phyloP scores from a whole-genome alignment of 2,329 filamentous ascomycete genomes.

The Didymella pinodella region DNA sequence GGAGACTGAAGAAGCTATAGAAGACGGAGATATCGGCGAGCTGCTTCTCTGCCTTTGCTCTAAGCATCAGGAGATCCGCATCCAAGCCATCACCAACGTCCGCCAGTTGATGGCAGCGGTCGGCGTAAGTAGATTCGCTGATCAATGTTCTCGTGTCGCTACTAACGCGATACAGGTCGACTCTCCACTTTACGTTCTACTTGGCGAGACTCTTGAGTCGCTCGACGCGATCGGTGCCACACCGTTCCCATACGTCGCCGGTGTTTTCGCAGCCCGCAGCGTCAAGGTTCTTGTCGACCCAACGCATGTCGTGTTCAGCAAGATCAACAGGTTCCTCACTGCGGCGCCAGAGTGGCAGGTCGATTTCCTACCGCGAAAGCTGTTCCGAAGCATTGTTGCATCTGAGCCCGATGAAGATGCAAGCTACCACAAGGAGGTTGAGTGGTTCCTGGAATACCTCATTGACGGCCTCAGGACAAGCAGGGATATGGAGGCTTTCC shows the following conservation, averaged over 20 bases:
- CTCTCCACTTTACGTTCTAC: conserved; percentile 76
- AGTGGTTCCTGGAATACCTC: conserved; percentile 77
- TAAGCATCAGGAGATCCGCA: conserved; percentile 75
- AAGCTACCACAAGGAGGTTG: conserved; percentile 70
- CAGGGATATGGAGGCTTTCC: conserved; percentile 67
- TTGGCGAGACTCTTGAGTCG: conserved; percentile 83
- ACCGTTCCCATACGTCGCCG: conserved; percentile 74
- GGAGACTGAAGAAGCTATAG: conserved; percentile 77
- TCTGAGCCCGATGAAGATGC: conserved; percentile 78
- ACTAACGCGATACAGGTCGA: conserved; percentile 16
- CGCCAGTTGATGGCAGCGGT: conserved; percentile 66
- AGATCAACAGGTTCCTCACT: conserved; percentile 84
- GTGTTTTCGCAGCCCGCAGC: conserved; percentile 76
- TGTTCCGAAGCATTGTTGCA: conserved; percentile 75
- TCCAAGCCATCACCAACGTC: conserved; percentile 76
- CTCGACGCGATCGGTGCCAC: conserved; percentile 40
- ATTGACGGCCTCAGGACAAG: conserved; percentile 70
- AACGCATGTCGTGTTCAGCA: conserved; percentile 82
- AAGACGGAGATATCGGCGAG: conserved; percentile 75
- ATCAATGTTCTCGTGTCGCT: neutral
- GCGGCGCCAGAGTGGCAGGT: conserved; percentile 77
- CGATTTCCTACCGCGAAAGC: conserved; percentile 63
- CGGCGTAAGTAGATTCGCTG: conserved; percentile 45
- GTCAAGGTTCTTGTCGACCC: conserved; percentile 77
- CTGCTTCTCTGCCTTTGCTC: conserved; percentile 81